Evolutionary conservation across 164 flowering plant species (phyloP).

Genomic region (Annona squamosa): DNA sequence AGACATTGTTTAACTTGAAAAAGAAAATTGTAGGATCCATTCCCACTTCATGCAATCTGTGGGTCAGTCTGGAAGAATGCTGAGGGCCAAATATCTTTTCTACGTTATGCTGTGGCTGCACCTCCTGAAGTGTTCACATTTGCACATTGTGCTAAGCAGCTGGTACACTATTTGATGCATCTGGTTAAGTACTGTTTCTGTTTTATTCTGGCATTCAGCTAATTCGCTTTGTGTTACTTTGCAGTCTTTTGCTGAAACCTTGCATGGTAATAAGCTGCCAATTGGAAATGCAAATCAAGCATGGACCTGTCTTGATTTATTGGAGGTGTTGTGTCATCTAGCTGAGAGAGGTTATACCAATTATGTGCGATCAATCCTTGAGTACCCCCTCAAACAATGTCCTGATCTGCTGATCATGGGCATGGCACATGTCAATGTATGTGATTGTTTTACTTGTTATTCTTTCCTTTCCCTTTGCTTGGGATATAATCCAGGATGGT

Average conservation of each 20-base stretch:
- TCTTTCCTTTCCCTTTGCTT: neutral
- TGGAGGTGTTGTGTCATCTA: constrained; percentile 69
- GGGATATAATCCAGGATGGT: no score
- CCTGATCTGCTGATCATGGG: constrained; percentile 77
- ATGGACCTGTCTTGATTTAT: constrained; percentile 77
- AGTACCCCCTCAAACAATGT: constrained; percentile 62
- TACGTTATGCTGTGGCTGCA: constrained; percentile 68
- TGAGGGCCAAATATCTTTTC: constrained; percentile 80
- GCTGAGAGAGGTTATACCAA: constrained; percentile 82
- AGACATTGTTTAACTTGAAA: constrained; percentile 5
- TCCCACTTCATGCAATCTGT: constrained; percentile 77
- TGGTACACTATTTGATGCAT: constrained; percentile 34
- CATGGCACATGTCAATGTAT: constrained; percentile 78
- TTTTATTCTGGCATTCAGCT: constrained; percentile 6
- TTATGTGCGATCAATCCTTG: constrained; percentile 51
- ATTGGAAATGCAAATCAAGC: constrained; percentile 56
- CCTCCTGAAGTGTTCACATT: constrained; percentile 77
- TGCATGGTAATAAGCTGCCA: constrained; percentile 46
- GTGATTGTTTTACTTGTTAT: neutral
- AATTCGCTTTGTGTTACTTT: constrained; percentile 8
- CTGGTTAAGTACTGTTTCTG: neutral
- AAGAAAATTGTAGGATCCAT: constrained; percentile 55
- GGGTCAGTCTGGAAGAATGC: constrained; percentile 80
- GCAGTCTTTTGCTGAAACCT: constrained; percentile 53
- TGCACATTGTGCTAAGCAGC: constrained; percentile 53